Percentiles rank a stretch among this genome's conserved stretches.
phyloP scores from a whole-genome alignment of 805 yeast species.

The Cyberlindnera amylophila region DNA sequence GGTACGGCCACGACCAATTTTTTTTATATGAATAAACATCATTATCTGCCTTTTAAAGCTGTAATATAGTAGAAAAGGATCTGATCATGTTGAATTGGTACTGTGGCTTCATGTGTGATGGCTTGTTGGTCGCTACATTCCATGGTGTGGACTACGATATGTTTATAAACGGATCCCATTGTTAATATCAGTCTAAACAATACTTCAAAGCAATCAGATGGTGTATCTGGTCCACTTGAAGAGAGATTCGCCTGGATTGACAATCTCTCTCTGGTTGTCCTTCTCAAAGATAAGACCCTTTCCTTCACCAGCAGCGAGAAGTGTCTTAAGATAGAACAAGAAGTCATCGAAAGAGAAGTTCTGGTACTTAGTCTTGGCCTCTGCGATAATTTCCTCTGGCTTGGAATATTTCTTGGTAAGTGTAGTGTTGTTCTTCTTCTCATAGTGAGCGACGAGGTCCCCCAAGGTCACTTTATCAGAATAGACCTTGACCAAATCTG shows the following conservation, averaged over 20 bases:
- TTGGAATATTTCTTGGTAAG: slow-evolving; percentile 32
- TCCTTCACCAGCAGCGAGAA: slow-evolving; percentile 38
- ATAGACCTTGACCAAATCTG: slow-evolving; percentile 40
- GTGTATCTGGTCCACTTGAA: slow-evolving; percentile 41
- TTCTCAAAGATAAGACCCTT: slow-evolving; percentile 33
- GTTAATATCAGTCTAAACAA: too few species aligned
- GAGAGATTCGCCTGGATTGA: slow-evolving; percentile 42
- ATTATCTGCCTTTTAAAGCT: too few species aligned
- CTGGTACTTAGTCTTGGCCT: slow-evolving; percentile 28
- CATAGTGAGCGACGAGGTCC: slow-evolving; percentile 38
- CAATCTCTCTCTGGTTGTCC: slow-evolving; percentile 36
- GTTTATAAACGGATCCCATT: too few species aligned
- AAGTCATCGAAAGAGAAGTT: slow-evolving; percentile 35
- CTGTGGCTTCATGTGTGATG: too few species aligned
- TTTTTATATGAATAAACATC: too few species aligned
- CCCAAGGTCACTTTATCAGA: slow-evolving; percentile 39
- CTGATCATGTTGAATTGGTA: too few species aligned
- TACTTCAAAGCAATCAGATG: slow-evolving; percentile 2
- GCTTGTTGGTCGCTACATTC: too few species aligned
- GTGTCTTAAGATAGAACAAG: slow-evolving; percentile 34
- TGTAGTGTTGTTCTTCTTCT: slow-evolving; percentile 34
- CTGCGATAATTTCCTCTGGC: slow-evolving; percentile 31
- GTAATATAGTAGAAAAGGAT: too few species aligned
- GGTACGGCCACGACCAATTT: too few species aligned
- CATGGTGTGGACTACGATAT: too few species aligned